These are phyloP conservation scores for Ilex paraguariensis DNA, from an alignment of 305 asterid genomes.

Conservation along the genomic window DNA sequence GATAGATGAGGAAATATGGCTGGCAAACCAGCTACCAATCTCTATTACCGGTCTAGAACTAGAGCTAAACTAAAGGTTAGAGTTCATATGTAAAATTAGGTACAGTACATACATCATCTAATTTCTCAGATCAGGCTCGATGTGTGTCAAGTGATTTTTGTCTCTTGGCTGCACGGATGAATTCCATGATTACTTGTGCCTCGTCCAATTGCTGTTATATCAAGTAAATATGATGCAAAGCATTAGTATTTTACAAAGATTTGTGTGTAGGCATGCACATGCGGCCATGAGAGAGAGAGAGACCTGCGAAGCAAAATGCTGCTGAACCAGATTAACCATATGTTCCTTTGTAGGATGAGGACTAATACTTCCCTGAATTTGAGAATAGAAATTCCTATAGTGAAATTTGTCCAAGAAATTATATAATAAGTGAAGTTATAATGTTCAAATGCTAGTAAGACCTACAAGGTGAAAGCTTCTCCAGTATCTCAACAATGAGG, in stretches of 20 bases:
- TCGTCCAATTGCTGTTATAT: slow-evolving; percentile 57
- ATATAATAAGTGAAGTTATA: neutral
- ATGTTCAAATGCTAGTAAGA: slow-evolving; percentile 1
- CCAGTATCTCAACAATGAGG: slow-evolving; percentile 87
- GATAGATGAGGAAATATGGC: too few species aligned
- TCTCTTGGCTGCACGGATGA: slow-evolving; percentile 72
- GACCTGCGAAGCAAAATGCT: slow-evolving; percentile 87
- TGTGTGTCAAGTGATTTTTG: slow-evolving; percentile 35
- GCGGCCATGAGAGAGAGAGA: neutral
- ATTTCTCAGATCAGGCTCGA: slow-evolving; percentile 23
- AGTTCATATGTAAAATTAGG: slow-evolving; percentile 32
- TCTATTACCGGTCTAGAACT: slow-evolving; percentile 37
- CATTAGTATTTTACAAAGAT: neutral
- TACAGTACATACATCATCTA: slow-evolving; percentile 31
- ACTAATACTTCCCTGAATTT: slow-evolving; percentile 47
- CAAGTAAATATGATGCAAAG: neutral
- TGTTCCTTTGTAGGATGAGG: slow-evolving; percentile 75
- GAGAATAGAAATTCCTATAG: neutral
- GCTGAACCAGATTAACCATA: slow-evolving; percentile 59
- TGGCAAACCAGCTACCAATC: too few species aligned
- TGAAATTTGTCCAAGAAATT: neutral
- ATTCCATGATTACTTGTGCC: slow-evolving; percentile 69
- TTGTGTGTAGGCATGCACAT: neutral
- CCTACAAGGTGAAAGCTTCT: slow-evolving; percentile 76
- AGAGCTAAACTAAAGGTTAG: slow-evolving; percentile 45